Conservation (phyloP, 176 grass and related monocot species). For the Bromus sterilis region DNA sequence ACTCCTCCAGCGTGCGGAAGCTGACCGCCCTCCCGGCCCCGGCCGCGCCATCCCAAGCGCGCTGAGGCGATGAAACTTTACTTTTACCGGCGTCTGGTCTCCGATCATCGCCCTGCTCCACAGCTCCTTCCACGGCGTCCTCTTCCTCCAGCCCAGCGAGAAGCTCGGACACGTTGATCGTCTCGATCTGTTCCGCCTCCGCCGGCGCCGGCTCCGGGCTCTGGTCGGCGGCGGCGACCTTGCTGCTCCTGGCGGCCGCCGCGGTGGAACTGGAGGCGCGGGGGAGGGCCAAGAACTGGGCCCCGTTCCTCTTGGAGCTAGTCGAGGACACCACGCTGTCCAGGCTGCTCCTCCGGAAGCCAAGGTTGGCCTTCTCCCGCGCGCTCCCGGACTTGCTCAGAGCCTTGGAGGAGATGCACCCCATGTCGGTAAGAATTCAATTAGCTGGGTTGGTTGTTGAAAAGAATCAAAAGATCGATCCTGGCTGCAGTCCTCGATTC, state of each 20-base stretch:
- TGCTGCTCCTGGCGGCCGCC: slow-evolving; percentile 5
- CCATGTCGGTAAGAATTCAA: no score
- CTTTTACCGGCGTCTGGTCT: background rate
- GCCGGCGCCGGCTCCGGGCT: background rate
- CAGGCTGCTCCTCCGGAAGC: slow-evolving; percentile 51
- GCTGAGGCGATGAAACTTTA: background rate
- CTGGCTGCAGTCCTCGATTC: background rate
- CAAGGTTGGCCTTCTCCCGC: slow-evolving; percentile 37
- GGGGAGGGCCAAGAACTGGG: slow-evolving; percentile 62
- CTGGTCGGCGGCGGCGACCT: background rate
- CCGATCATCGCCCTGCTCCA: background rate
- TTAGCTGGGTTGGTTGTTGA: background rate
- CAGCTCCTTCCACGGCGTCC: background rate
- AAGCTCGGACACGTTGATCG: slow-evolving; percentile 60
- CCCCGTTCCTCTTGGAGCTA: slow-evolving; percentile 51
- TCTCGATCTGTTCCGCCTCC: slow-evolving; percentile 41
- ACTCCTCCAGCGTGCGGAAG: slow-evolving; percentile 67
- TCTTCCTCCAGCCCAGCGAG: slow-evolving; percentile 76
- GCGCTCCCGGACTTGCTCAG: slow-evolving; percentile 63
- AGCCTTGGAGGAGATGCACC: slow-evolving; percentile 70
- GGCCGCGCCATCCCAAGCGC: background rate
- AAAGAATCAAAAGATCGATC: background rate
- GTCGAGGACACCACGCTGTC: no score
- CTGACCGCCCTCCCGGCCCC: slow-evolving; percentile 19
- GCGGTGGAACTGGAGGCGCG: slow-evolving; percentile 17